phyloP scores from a whole-genome alignment of 2,329 filamentous ascomycete species.

The Bimuria novae-zelandiae region DNA sequence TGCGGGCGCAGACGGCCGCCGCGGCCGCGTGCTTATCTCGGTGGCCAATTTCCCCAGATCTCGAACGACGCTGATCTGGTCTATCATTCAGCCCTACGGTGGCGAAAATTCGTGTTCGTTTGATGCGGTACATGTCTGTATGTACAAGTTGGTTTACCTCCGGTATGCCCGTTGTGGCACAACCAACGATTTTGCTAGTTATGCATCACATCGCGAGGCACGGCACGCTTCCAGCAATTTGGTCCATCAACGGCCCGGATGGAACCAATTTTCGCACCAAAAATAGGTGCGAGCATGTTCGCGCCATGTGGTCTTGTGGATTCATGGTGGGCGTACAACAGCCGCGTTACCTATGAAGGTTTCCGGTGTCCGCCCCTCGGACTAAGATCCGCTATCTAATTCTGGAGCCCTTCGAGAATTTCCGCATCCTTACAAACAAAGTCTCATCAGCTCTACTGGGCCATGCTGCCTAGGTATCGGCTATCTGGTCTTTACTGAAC shows the following conservation, averaged over 20 bases:
- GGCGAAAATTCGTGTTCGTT: neutral
- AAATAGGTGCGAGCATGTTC: slow-evolving; percentile 1
- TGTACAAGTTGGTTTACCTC: neutral
- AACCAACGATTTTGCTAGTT: neutral
- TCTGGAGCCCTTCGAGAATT: neutral
- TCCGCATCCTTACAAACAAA: neutral
- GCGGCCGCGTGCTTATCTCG: neutral
- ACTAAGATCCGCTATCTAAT: slow-evolving; percentile 1
- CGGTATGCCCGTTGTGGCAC: neutral
- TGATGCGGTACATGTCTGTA: neutral
- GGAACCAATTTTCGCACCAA: neutral
- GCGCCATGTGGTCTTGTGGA: neutral
- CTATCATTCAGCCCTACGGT: slow-evolving; percentile 3
- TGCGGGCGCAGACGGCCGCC: neutral
- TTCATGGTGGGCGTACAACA: neutral
- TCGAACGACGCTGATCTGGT: neutral
- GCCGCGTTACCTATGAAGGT: neutral
- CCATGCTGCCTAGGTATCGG: neutral
- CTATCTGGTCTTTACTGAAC: neutral
- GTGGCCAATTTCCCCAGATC: slow-evolving; percentile 6
- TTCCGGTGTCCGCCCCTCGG: slow-evolving; percentile 4
- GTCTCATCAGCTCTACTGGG: neutral
- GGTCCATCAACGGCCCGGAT: neutral
- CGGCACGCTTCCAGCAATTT: neutral
- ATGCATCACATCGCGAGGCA: neutral